These are phyloP conservation scores for Fonsecaea multimorphosa DNA, from an alignment of 2,329 filamentous ascomycete species.

Conservation along the genomic window DNA sequence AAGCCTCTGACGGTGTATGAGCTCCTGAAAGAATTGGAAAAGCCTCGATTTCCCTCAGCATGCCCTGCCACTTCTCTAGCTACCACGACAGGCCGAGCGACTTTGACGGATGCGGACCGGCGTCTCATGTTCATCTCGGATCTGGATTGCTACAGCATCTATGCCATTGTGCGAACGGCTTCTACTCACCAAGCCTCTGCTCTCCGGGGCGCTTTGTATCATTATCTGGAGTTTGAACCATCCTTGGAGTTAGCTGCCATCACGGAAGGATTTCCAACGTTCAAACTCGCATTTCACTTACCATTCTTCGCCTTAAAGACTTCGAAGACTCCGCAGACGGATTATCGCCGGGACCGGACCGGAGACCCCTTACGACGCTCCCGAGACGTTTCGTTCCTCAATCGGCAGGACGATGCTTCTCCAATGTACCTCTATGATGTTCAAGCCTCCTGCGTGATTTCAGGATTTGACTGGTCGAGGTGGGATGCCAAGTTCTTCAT, in stretches of 20 bases:
- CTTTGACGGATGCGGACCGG: slow-evolving; percentile 9
- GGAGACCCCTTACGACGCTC: neutral
- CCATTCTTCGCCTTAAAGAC: neutral
- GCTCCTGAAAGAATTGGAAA: neutral
- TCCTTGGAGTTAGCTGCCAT: neutral
- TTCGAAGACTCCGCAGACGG: neutral
- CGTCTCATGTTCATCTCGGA: slow-evolving; percentile 18
- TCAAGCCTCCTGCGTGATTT: slow-evolving; percentile 6
- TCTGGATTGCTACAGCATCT: slow-evolving; percentile 12
- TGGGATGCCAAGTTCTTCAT: neutral
- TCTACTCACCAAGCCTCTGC: neutral
- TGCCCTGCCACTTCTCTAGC: neutral
- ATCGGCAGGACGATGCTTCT: neutral
- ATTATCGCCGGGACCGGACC: neutral
- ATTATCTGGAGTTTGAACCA: slow-evolving; percentile 13
- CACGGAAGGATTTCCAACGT: neutral
- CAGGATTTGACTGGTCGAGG: neutral
- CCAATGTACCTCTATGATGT: slow-evolving; percentile 6
- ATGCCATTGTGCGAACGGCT: slow-evolving; percentile 20
- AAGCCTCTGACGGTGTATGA: slow-evolving; percentile 6
- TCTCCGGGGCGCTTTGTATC: slow-evolving; percentile 6
- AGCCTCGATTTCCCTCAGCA: slow-evolving; percentile 8
- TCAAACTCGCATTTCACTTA: slow-evolving; percentile 11
- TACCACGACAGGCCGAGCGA: neutral
- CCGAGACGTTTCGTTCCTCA: slow-evolving; percentile 8